A percentile compares a stretch with the other conserved stretches of the same genome.
Conservation (phyloP, 1,139 yeast genomes). For the Pichia sp. region DNA sequence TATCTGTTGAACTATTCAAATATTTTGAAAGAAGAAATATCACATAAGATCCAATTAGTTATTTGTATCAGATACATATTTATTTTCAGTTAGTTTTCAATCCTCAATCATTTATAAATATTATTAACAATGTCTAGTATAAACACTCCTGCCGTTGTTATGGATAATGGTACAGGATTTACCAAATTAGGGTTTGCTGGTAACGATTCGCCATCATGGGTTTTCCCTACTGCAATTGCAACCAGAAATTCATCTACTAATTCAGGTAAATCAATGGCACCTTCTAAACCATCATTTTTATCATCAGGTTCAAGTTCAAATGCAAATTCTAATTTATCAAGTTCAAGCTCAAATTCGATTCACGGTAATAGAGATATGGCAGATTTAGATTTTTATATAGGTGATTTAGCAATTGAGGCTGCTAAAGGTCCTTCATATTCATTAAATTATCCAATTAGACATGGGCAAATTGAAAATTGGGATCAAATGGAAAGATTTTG, state of each 20-base stretch:
- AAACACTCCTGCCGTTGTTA: constrained; percentile 88
- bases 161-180: constrained; percentile 94
- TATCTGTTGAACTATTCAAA: too few relatives aligned
- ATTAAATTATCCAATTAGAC: constrained; percentile 85
- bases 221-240: constrained; percentile 96
- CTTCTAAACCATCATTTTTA: constrained; percentile 29
- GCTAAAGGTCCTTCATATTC: constrained; percentile 88
- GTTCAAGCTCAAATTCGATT: constrained; percentile 20
- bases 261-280: constrained; percentile 29
- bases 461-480: constrained; percentile 98
- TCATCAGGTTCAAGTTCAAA: constrained; percentile 14
- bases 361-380: constrained; percentile 62
- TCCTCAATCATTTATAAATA: neutral
- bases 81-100: too few relatives aligned
- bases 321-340: constrained; percentile 23
- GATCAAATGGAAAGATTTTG: constrained; percentile 99
- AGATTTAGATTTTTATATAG: constrained; percentile 90
- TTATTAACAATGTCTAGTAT: constrained; percentile 45
- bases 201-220: constrained; percentile 94
- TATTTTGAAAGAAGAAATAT: too few relatives aligned
- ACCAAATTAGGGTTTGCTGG: constrained; percentile 98
- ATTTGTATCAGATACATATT: too few relatives aligned
- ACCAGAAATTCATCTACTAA: constrained; percentile 46
- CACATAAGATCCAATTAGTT: too few relatives aligned
- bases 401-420: constrained; percentile 88